Evolutionary conservation across 1,284 basidiomycete species (phyloP), one percentile per base, ranked within the genome.

Genomic region (Apiotrichum montevideense): DNA sequence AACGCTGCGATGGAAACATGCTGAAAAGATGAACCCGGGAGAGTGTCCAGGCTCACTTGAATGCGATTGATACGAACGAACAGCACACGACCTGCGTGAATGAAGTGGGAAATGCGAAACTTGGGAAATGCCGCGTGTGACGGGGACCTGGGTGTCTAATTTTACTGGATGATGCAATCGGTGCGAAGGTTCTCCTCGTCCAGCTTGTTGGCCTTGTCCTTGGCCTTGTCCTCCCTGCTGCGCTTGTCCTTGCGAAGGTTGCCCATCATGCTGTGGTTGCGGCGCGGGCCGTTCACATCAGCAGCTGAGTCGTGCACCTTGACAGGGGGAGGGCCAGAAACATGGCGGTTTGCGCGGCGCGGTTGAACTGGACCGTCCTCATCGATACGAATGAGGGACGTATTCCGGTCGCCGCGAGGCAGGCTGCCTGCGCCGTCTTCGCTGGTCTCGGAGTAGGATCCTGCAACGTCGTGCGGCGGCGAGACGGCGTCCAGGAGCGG

Each of bases 321-420:
- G 50, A 21, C 14, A 6, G 14, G 15, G 32, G 41, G 50, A 15
- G 50, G 33, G 6, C 8, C 29, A 10, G 37, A 39, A 13, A 39
- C 37, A 13, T 9, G 5, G 48, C 9, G 48, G 33, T 8, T 3
- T 14, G 29, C 13, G 10, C 33, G 50, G 33, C 10, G 29, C 3
- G 37, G 33, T 9, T 53, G 39, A 7, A 52, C 53, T 6, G 59
- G 59, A 3, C 52, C 60, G 40, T 62, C 60, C 57, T 62, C 60
- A 43, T 62, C 60, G 37, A 62, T 62, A 32, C 60, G 60, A 33
- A 62, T 50, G 13, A 62, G 57, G 8, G 55, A 49, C 15, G 51
- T 54, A 6, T 54, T 56, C 11, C 51, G 56, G 48, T 55, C 54
- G 37, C 37, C 37, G 32, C 54, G 60, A 4, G 52, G 49, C 8